Conservation (phyloP, 2,329 filamentous ascomycete genomes). For the Hypoxylon sp. region DNA sequence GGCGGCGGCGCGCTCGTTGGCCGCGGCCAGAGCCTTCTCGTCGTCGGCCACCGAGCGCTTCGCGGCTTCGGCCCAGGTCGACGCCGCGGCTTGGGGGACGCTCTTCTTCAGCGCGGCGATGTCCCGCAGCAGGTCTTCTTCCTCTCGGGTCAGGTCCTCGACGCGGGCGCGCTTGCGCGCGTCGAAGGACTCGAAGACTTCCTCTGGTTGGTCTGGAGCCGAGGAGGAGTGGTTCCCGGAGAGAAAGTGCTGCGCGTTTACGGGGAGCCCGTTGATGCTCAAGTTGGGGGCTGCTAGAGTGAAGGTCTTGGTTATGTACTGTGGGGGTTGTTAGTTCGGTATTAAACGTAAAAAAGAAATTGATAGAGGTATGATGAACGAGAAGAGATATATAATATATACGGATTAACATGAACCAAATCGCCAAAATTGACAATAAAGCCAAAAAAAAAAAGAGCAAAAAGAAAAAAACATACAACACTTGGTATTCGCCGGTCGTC, state of each 20-base stretch:
- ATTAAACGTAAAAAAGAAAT: neutral
- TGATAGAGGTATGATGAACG: neutral
- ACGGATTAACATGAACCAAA: too few species aligned
- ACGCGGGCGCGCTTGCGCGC: slow-evolving; percentile 65
- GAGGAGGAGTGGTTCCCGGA: slow-evolving; percentile 27
- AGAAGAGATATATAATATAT: slow-evolving; percentile 1
- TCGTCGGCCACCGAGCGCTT: slow-evolving; percentile 55
- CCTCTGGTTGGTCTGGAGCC: slow-evolving; percentile 45
- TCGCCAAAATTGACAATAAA: slow-evolving; percentile 5
- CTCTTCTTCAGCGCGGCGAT: slow-evolving; percentile 67
- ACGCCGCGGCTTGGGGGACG: slow-evolving; percentile 58
- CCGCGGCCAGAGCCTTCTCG: slow-evolving; percentile 53
- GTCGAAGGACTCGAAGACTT: slow-evolving; percentile 68
- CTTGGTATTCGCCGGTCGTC: slow-evolving; percentile 48
- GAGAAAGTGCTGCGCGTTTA: slow-evolving; percentile 54
- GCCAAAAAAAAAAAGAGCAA: slow-evolving; percentile 9
- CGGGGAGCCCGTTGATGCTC: slow-evolving; percentile 67
- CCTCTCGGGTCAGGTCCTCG: slow-evolving; percentile 67
- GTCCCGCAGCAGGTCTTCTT: slow-evolving; percentile 70
- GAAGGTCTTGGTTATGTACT: slow-evolving; percentile 72
- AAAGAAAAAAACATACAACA: slow-evolving; percentile 47
- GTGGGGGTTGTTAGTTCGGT: slow-evolving; percentile 1
- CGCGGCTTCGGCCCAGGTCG: slow-evolving; percentile 52
- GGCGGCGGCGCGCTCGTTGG: slow-evolving; percentile 33
- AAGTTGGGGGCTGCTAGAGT: slow-evolving; percentile 66